These are phyloP conservation scores for Pyrenula aspistea DNA, from an alignment of 495 filamentous ascomycete species.

Conservation along the genomic window DNA sequence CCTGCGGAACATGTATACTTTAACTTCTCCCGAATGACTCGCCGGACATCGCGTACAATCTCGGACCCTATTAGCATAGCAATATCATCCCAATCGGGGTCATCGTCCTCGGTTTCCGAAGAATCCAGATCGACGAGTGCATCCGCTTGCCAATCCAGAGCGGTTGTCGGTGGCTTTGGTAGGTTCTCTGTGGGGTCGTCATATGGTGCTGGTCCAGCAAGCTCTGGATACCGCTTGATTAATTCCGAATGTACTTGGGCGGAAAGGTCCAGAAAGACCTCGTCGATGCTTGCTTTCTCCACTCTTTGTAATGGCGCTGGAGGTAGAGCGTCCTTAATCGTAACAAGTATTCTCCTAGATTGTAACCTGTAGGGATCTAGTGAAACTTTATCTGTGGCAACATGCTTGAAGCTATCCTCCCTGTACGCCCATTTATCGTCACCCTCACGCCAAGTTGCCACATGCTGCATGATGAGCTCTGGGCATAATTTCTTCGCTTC, in stretches of 20 bases:
- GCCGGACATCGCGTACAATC: conserved; percentile 68
- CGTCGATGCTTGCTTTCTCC: conserved; percentile 85
- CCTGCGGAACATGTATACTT: conserved; percentile 88
- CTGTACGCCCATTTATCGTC: conserved; percentile 85
- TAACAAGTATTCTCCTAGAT: conserved; percentile 66
- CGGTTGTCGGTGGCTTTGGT: conserved; percentile 62
- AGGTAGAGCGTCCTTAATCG: conserved; percentile 64
- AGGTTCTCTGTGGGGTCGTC: conserved; percentile 61
- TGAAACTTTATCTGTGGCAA: conserved; percentile 82
- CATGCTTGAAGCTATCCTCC: conserved; percentile 59
- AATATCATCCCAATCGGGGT: conserved; percentile 95
- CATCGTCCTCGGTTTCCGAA: conserved; percentile 60
- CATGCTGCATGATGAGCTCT: conserved; percentile 74
- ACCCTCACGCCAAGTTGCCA: conserved; percentile 90
- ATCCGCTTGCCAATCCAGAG: conserved; percentile 71
- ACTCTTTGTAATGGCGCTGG: conserved; percentile 51
- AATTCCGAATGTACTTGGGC: conserved; percentile 66
- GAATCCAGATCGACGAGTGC: conserved; percentile 64
- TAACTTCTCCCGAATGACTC: conserved; percentile 49
- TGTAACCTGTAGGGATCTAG: conserved; percentile 86
- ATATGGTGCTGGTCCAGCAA: conserved; percentile 48
- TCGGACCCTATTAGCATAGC: conserved; percentile 76
- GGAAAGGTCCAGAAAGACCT: conserved; percentile 87
- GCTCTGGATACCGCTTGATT: conserved; percentile 66
- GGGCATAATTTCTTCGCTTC: conserved; percentile 90